Evolutionary conservation across 768 basidiomycete genomes (phyloP), one percentile per base, ranked within the genome.

Genomic region (Leccinum boreale): DNA sequence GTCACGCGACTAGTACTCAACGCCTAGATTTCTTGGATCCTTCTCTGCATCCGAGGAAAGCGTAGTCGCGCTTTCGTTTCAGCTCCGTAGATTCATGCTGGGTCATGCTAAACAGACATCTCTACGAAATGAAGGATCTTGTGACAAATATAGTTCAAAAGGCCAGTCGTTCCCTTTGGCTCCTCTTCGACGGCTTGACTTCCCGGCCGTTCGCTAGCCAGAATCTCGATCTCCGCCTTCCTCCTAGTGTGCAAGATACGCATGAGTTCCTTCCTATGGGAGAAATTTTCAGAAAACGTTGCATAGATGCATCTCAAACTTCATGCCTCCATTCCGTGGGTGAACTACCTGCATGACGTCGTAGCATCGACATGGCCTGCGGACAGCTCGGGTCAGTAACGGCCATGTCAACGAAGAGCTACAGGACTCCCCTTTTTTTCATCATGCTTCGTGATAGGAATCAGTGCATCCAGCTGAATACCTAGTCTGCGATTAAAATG

Each of bases 151-250:
- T 72, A 74, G 53, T 62, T 64, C 55, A 66, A 61, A 3, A 72
- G 64, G 47, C 45, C 33, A 2, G 65, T 55, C 12, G 60, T 50
- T 29, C 63, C 63, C n/a, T 53, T 59, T 23, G 21, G 49, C 15
- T 51, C 59, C 39, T 51, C 59, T 39, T 58, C 62, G 11, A 8
- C 17, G 5, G 12, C 45, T 23, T 52, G 61, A 47, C 31, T 33
- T 48, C 42, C 59, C 6, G 56, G 50, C 33, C 55, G 48, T 10
- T 54, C 50, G 6, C 57, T 54, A 11, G 69, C 31, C 61, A 92
- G 67, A 44, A 90, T 78, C 68, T 98, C 92, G 49, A 95, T 95
- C 73, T 98, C 96, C 3, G 95, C 95, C 73, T 98, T 98, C 47
- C 86, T 84, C n/a, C 90, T 83, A 5, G 74, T 77, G 67, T 90